Conservation (phyloP, 139 green algal genomes). For the Mesostigma viride region DNA sequence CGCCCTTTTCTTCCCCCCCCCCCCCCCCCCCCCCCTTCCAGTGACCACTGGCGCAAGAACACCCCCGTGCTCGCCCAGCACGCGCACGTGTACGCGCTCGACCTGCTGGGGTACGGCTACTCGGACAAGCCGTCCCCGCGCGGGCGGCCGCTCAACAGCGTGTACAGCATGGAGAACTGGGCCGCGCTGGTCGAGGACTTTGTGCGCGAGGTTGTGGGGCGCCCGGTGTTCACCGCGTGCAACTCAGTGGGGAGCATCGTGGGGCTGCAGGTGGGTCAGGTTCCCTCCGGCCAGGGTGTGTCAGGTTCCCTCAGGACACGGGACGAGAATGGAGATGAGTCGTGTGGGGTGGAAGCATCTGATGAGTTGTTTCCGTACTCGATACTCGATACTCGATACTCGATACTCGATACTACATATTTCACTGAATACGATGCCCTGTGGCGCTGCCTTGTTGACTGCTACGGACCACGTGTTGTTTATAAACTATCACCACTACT, state of each 20-base stretch:
- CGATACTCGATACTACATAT: too few relatives aligned
- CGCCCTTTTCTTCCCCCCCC: background rate
- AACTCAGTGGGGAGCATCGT: slow-evolving; percentile 79
- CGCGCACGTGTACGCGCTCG: slow-evolving; percentile 62
- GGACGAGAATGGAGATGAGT: too few relatives aligned
- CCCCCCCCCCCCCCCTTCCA: background rate
- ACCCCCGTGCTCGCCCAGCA: slow-evolving; percentile 45
- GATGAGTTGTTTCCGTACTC: too few relatives aligned
- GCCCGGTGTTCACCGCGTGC: slow-evolving; percentile 56
- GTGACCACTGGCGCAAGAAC: slow-evolving; percentile 69
- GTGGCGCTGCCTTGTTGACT: too few relatives aligned
- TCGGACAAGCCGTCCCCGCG: slow-evolving; percentile 65
- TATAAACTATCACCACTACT: too few relatives aligned
- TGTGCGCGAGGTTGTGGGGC: slow-evolving; percentile 33
- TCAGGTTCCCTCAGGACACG: too few relatives aligned
- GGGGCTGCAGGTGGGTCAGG: too few relatives aligned
- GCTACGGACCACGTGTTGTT: too few relatives aligned
- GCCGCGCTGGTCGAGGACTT: slow-evolving; percentile 68
- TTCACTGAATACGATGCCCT: too few relatives aligned
- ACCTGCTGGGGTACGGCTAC: slow-evolving; percentile 80
- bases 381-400: too few relatives aligned
- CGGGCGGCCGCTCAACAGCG: slow-evolving; percentile 30
- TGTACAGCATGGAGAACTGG: slow-evolving; percentile 71
- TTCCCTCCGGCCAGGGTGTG: too few relatives aligned
- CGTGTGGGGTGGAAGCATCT: too few relatives aligned